Evolutionary conservation across 768 basidiomycete genomes (phyloP).

Genomic region (Lactifluus subvellereus): DNA sequence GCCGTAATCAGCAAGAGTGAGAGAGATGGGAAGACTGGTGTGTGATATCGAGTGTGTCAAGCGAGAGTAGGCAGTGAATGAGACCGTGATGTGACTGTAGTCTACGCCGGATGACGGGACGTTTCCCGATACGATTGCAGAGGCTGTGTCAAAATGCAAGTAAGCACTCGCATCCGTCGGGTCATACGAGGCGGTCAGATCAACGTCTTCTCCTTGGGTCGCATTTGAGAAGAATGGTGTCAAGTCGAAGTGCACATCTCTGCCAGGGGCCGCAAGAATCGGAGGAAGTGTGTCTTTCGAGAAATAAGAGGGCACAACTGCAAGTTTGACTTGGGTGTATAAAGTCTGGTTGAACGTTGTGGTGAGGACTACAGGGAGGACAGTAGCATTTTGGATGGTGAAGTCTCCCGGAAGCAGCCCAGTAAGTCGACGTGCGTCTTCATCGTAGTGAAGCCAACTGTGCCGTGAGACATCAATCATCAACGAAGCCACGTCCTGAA

Average conservation of each 20-base stretch:
- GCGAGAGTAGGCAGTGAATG: slow-evolving; percentile 63
- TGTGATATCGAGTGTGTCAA: slow-evolving; percentile 69
- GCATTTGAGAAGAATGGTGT: slow-evolving; percentile 48
- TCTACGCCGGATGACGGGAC: slow-evolving; percentile 33
- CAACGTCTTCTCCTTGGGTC: slow-evolving; percentile 42
- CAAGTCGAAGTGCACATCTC: slow-evolving; percentile 49
- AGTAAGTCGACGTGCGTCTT: slow-evolving; percentile 47
- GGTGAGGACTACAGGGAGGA: slow-evolving; percentile 56
- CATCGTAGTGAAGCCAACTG: slow-evolving; percentile 59
- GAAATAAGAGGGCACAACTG: slow-evolving; percentile 72
- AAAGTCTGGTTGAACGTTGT: slow-evolving; percentile 65
- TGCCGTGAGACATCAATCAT: slow-evolving; percentile 53
- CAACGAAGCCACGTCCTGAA: slow-evolving; percentile 51
- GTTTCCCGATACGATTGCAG: slow-evolving; percentile 47
- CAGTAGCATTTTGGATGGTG: slow-evolving; percentile 30
- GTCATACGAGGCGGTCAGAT: slow-evolving; percentile 49
- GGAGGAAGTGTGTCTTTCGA: slow-evolving; percentile 49
- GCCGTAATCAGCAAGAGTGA: slow-evolving; percentile 36
- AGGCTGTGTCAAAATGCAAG: slow-evolving; percentile 46
- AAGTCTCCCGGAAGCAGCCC: slow-evolving; percentile 54
- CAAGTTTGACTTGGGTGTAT: slow-evolving; percentile 56
- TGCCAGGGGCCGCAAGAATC: slow-evolving; percentile 47
- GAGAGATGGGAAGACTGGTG: slow-evolving; percentile 47
- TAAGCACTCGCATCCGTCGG: slow-evolving; percentile 45
- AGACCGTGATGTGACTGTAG: slow-evolving; percentile 41